Evolutionary conservation across 805 yeast genomes (phyloP).

Genomic region (Kuraishia borneana): DNA sequence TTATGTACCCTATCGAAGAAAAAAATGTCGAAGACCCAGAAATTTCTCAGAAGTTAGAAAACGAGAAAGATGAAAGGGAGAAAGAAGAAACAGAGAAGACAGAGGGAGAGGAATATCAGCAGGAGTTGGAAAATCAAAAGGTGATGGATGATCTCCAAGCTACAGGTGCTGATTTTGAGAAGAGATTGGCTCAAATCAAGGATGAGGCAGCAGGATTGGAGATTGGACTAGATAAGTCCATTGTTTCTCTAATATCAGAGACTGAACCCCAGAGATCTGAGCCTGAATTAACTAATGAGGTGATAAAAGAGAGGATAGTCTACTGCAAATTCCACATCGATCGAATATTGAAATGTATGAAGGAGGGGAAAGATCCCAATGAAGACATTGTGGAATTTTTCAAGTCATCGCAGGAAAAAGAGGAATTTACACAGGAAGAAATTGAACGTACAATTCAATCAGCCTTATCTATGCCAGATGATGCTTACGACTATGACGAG

Average conservation of each 20-base stretch:
- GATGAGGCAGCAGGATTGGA: slow-evolving; percentile 5
- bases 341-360: slow-evolving; percentile 9
- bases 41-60: slow-evolving; percentile 1
- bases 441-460: slow-evolving; percentile 9
- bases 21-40: not conserved
- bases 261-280: not conserved
- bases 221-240: slow-evolving; percentile 1
- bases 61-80: not conserved
- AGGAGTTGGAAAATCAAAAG: slow-evolving; percentile 2
- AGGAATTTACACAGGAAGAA: slow-evolving; percentile 10
- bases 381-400: slow-evolving; percentile 6
- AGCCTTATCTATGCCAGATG: slow-evolving; percentile 7
- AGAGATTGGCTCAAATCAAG: not conserved
- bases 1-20: slow-evolving; percentile 6
- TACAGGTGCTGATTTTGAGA: not conserved
- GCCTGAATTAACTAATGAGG: not conserved
- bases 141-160: not conserved
- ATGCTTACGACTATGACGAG: slow-evolving; percentile 3
- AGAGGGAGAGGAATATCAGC: slow-evolving; percentile 2
- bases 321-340: slow-evolving; percentile 13
- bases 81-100: slow-evolving; percentile 1
- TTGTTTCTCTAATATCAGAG: not conserved
- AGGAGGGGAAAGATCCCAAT: slow-evolving; percentile 13
- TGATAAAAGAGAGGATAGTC: slow-evolving; percentile 5
- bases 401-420: slow-evolving; percentile 7